A percentile compares a stretch with the other conserved stretches of the same genome.
phyloP scores from a whole-genome alignment of 371 early-diverging fungal genomes.

The Cokeromyces recurvatus region DNA sequence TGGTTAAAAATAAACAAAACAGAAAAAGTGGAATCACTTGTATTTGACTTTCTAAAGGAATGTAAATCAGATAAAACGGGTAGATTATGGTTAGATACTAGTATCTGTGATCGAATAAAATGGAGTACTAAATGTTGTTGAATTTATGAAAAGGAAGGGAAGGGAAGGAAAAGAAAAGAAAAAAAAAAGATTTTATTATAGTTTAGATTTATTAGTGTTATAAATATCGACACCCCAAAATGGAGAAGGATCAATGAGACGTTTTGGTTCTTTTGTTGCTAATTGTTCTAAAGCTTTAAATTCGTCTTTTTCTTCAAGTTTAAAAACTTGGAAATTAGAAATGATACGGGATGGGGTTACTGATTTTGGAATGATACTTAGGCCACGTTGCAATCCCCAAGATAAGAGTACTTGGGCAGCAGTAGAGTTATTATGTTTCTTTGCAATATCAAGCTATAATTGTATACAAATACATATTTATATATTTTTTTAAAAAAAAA shows the following conservation, averaged over 20 bases:
- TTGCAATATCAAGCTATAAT: conserved; percentile 51
- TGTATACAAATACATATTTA: no score
- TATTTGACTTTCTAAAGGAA: conserved; percentile 22
- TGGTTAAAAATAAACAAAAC: conserved; percentile 23
- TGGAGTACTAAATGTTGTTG: conserved; percentile 10
- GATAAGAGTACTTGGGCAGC: conserved; percentile 75
- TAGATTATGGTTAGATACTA: conserved; percentile 30
- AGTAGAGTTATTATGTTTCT: conserved; percentile 57
- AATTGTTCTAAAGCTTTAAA: conserved; percentile 18
- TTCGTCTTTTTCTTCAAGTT: conserved; percentile 31
- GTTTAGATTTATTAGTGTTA: conserved; percentile 7
- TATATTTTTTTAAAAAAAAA: background rate
- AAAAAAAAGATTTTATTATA: no score
- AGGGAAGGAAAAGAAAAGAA: background rate
- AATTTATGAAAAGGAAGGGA: background rate
- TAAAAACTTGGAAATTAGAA: conserved; percentile 48
- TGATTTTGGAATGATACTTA: conserved; percentile 62
- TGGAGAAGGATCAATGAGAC: conserved; percentile 22
- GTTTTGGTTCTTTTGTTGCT: conserved; percentile 8
- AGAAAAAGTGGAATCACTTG: conserved; percentile 30
- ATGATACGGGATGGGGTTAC: conserved; percentile 47
- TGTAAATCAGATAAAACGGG: conserved; percentile 20
- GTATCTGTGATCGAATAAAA: conserved; percentile 14
- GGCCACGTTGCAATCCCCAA: conserved; percentile 71
- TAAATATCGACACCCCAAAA: conserved; percentile 34